A percentile compares a stretch with the other conserved stretches of the same genome.
These are phyloP conservation scores for Arctium minus DNA, from an alignment of 129 eudicot species.

Conservation along the genomic window DNA sequence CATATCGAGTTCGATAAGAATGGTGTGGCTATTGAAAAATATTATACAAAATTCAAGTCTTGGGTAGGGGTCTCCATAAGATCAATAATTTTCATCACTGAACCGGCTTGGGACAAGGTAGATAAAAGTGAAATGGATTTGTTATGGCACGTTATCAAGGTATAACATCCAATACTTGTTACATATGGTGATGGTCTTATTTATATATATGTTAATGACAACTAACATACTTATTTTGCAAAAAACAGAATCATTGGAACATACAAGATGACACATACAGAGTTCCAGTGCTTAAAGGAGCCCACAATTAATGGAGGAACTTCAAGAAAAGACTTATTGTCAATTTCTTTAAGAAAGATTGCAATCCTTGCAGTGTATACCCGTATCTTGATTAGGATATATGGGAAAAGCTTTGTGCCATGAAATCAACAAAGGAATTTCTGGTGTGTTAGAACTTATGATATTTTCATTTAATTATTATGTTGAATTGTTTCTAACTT, in stretches of 20 bases:
- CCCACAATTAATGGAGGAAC: not conserved
- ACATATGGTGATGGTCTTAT: not conserved
- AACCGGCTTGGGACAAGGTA: not conserved
- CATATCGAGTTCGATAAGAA: not conserved
- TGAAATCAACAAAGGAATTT: not conserved
- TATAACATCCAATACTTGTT: not conserved
- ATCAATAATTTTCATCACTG: not conserved
- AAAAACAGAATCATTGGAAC: not conserved
- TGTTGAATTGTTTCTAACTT: not conserved
- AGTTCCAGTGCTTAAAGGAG: not conserved
- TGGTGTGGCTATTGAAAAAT: not conserved
- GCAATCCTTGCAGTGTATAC: not conserved
- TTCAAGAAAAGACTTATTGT: not conserved
- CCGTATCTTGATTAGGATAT: not conserved
- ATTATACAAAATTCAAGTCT: not conserved
- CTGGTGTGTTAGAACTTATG: not conserved
- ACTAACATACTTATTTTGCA: too few species aligned
- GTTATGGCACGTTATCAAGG: not conserved
- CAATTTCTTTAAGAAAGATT: not conserved
- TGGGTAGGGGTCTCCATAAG: not conserved
- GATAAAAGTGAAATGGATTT: not conserved
- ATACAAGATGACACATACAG: not conserved
- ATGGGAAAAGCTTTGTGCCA: not conserved
- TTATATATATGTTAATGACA: too few species aligned
- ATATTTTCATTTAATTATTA: too few species aligned